phyloP scores from a whole-genome alignment of 768 basidiomycete species.

The Hygrocybe coccinea region DNA sequence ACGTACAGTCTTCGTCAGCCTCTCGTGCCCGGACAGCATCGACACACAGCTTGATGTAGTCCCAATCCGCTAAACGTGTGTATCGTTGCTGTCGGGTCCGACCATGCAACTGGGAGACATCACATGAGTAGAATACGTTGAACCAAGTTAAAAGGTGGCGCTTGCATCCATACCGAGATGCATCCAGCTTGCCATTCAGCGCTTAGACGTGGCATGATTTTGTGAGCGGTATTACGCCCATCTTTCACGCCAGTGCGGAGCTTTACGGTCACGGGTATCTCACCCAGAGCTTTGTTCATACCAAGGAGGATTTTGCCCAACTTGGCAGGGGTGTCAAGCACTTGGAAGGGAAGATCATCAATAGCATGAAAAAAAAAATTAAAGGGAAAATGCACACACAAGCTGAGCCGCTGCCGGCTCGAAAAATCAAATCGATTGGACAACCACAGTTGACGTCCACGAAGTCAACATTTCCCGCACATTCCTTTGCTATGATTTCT shows the following conservation, averaged over 20 bases:
- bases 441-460: conserved; percentile 96
- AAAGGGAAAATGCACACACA: conserved; percentile 47
- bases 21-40: conserved; percentile 68
- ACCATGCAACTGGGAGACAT: conserved; percentile 73
- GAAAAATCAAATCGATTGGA: conserved; percentile 95
- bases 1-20: conserved; percentile 66
- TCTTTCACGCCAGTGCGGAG: conserved; percentile 92
- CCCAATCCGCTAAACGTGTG: conserved; percentile 89
- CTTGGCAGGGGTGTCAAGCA: conserved; percentile 77
- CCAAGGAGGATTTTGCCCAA: conserved; percentile 84
- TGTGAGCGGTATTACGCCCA: conserved; percentile 80
- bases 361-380: conserved; percentile 1
- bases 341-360: conserved; percentile 34
- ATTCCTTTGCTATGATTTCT: conserved; percentile 72
- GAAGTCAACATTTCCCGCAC: conserved; percentile 69
- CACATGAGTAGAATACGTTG: background rate
- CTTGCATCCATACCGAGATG: conserved; percentile 43
- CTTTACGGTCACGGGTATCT: conserved; percentile 87
- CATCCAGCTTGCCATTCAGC: conserved; percentile 45
- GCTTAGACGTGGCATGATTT: conserved; percentile 77
- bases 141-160: too few relatives aligned
- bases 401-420: conserved; percentile 84
- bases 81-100: conserved; percentile 94
- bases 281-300: conserved; percentile 87
- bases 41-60: conserved; percentile 85